Evolutionary conservation across 805 yeast species (phyloP).

Genomic region (Wickerhamomyces sydowiorum): DNA sequence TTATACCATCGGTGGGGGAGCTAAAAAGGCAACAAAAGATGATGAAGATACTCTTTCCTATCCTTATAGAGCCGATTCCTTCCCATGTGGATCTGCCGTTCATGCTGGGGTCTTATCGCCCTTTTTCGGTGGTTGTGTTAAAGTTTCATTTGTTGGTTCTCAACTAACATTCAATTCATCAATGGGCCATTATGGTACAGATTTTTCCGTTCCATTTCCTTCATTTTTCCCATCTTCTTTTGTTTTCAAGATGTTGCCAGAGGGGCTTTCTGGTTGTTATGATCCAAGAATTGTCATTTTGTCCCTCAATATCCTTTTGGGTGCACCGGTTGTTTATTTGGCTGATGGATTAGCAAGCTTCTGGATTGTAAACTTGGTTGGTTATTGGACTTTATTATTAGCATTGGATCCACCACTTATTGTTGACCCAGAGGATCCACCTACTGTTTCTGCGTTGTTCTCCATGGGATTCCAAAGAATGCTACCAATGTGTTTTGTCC

Average conservation of each 20-base stretch:
- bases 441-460: constrained; percentile 51
- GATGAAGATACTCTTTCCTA: constrained; percentile 30
- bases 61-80: constrained; percentile 86
- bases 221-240: constrained; percentile 74
- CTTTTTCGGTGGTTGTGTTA: constrained; percentile 72
- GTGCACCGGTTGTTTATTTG: constrained; percentile 55
- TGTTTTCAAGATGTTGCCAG: constrained; percentile 42
- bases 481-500: constrained; percentile 66
- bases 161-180: constrained; percentile 41
- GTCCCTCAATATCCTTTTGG: constrained; percentile 52
- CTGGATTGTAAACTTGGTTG: constrained; percentile 58
- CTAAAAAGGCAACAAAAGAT: constrained; percentile 12
- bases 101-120: constrained; percentile 81
- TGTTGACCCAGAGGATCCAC: constrained; percentile 47
- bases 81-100: constrained; percentile 83
- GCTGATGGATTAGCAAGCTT: constrained; percentile 42
- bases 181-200: constrained; percentile 47
- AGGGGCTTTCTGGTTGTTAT: constrained; percentile 45
- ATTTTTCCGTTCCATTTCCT: constrained; percentile 47
- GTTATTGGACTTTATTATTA: constrained; percentile 78
- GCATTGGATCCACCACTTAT: constrained; percentile 75
- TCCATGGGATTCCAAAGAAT: constrained; percentile 71
- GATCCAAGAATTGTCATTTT: constrained; percentile 65
- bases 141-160: constrained; percentile 50
- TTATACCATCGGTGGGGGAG: constrained; percentile 75